Base-by-base conservation (phyloP, 805 yeast genomes). In the Yamadazyma akitaensis region DNA sequence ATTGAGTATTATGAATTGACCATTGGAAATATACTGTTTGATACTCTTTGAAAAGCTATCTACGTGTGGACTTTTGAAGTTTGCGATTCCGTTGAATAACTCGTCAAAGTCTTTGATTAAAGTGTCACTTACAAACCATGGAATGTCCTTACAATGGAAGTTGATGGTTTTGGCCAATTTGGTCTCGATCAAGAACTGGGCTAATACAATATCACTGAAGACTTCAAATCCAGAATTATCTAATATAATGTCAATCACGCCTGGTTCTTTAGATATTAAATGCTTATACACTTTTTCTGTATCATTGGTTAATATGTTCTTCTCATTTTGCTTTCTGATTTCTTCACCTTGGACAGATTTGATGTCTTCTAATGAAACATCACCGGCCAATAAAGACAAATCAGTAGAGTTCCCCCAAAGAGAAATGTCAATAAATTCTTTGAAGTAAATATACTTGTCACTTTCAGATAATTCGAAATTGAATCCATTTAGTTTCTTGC, bases 381-480 rank as follows among this genome's bases (percentile, higher is more conserved):
- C 89, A 49, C 88, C 90, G 3, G 95, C 91, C 51, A 94, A 73
- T 44, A 95, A 70, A 0, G 97, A 89, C 59, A 94, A 76, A 65
- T 94, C 99, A 3, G 97, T 88, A 16, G 98, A 97, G 65, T 94
- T 94, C 24, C 99, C 99, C 99, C 99, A 94, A 44, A 94, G 68
- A 0, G 97, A 88, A 46, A 92, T 80, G 61, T 90, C 96, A 37
- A 87, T 67, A 51, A 91, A 86, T 62, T 94, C 99, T 51, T 75
- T 79, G 72, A 90, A 91, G 38, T 89, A 68, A 11, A 84, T 56
- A 50, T 73, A 63, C 51, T 83, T 63, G 4, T 77, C 81, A 1
- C 50, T 50, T 47, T 73, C 77, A 3, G 60, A 40, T 42, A 42
- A 16, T 58, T 53, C 51, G 63, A 67, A 37, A 48, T 50, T 33